Evolutionary conservation across 1,284 basidiomycete genomes (phyloP), one percentile per base, ranked within the genome.

Genomic region (Pseudozyma sp.): DNA sequence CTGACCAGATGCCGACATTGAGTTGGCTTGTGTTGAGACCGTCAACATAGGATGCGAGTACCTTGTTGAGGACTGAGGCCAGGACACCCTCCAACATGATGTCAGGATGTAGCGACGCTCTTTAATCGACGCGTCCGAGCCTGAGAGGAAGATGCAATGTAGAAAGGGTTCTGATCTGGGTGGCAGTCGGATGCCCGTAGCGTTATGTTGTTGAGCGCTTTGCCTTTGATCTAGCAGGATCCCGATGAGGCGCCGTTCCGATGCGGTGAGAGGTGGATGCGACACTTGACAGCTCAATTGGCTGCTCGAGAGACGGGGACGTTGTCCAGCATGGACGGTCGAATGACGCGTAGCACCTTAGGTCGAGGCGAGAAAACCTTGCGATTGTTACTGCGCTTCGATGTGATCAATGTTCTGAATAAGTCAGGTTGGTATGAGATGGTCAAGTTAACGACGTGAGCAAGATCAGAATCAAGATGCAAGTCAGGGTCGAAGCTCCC

Each of bases 1-100:
- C 96, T 88, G 93, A 92, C 81, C 91, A 93, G 76, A 99, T 93
- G 35, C 95, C 95, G 87, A 97, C 92, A 81, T 95, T 95, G 52
- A 99, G 91, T 86, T 97, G 94, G 82, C 93, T 92, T 79, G 95
- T 90, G 86, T 98, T 95, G 85, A 99, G 87, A 81, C 97, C 97
- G 87, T 97, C 95, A 73, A 99, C 93, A 89, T 99, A 98, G 1
- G 94, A 93, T 47, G 94, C 93, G 53, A 97, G 90, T 75, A 97
- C 92, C 78, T 93, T 90, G 86, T 97, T 97, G 47, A 84, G 77
- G 21, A 84, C 76, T 34, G 79, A 76, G 31, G 83, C 83, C n/a
- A 83, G 63, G n/a, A 84, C 83, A 39, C 83, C 82, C 55, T 84
- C 83, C 54, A 84, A 65, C 83, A 83, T 84, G 43, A 50, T 59